Conservation (phyloP, 495 filamentous ascomycete genomes). For the Daldinia bambusicola region DNA sequence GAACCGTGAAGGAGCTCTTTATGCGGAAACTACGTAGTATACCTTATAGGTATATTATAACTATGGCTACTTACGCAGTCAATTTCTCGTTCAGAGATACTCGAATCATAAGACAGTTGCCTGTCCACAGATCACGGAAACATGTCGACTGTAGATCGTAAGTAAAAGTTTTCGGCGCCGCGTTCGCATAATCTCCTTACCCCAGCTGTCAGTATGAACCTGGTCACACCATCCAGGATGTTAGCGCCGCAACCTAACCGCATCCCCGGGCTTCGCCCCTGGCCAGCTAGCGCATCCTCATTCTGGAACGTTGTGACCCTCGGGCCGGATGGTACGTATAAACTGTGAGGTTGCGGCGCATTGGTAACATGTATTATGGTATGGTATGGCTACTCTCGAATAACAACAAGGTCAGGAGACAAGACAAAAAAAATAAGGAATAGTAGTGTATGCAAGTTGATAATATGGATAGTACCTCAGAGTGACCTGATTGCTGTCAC, state of each 20-base stretch:
- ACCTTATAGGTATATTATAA: not conserved
- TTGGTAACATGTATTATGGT: conserved; percentile 1
- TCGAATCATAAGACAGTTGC: not conserved
- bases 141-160: not conserved
- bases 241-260: conserved; percentile 29
- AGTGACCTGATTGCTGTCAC: not conserved
- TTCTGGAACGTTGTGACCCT: not conserved
- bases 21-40: not conserved
- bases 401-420: not conserved
- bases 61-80: not conserved
- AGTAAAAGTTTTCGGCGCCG: not conserved
- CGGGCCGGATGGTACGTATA: conserved; percentile 14
- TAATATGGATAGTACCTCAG: not conserved
- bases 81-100: not conserved
- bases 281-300: conserved; percentile 17
- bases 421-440: not conserved
- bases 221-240: not conserved
- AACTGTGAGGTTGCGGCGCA: conserved; percentile 6
- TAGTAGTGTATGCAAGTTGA: not conserved
- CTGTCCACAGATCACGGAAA: not conserved
- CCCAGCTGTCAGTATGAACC: conserved; percentile 2
- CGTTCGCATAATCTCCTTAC: conserved; percentile 2
- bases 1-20: not conserved
- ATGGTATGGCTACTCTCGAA: conserved; percentile 6
- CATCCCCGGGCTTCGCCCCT: conserved; percentile 27